Conservation (phyloP, 2,329 filamentous ascomycete species). For the Monosporascus sp. region DNA sequence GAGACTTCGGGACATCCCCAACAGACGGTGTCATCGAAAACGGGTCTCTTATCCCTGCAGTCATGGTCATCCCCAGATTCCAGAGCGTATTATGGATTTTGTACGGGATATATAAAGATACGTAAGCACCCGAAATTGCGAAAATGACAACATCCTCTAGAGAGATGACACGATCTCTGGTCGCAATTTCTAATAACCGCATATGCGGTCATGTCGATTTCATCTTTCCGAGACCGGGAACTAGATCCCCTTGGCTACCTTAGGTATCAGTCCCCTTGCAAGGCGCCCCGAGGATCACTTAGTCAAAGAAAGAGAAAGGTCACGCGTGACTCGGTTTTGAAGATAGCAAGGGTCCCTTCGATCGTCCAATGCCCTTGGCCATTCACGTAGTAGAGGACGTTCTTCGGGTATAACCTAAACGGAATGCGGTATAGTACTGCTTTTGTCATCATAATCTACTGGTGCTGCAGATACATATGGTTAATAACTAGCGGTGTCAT, state of each 20-base stretch:
- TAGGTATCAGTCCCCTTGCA: not conserved
- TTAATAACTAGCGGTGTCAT: not conserved
- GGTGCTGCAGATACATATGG: not conserved
- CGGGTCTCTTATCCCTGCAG: too few relatives aligned
- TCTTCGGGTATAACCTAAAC: not conserved
- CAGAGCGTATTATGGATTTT: too few relatives aligned
- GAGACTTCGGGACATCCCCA: too few relatives aligned
- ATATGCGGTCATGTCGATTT: not conserved
- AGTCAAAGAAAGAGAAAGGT: not conserved
- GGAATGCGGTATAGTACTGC: not conserved
- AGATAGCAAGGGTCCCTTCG: not conserved
- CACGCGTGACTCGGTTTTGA: not conserved
- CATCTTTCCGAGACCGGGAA: not conserved
- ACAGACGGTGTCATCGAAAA: too few relatives aligned
- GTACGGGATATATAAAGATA: too few relatives aligned
- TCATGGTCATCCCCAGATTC: too few relatives aligned
- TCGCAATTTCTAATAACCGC: too few relatives aligned
- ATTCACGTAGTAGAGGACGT: not conserved
- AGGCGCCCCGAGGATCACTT: not conserved
- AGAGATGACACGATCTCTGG: not conserved
- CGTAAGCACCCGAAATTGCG: not conserved
- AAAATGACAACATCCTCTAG: not conserved
- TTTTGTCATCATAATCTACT: not conserved
- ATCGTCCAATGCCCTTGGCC: not conserved
- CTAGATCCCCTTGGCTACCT: not conserved